Base-by-base conservation (phyloP, 2,329 filamentous ascomycete species). In the Beauveria medogensis region DNA sequence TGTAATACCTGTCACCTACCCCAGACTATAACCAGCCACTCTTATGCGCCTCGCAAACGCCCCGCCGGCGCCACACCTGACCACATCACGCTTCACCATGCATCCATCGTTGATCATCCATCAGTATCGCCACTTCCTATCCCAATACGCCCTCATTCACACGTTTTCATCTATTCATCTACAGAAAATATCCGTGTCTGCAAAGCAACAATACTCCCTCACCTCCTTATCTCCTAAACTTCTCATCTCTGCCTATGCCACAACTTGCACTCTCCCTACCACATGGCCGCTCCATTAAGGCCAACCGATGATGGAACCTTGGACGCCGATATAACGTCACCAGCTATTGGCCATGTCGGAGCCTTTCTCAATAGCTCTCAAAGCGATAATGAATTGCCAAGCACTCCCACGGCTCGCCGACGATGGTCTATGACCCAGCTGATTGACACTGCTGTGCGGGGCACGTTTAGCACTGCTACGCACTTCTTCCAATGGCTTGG, bases 401-500 rank as follows among this genome's bases (percentile, higher is more conserved):
- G 43, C 12, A 22, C 22, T 18, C 18, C 12, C 12, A 14, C 34
- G 8, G 10, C 51, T 9, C 41, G 9, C 10, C 52, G 50, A 5
- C 30, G 51, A 34, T 60, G 58, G 58, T 60, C 51, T 6, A 20
- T 60, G 52, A 53, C 48, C n/a, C 58, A 34, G 51, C 51, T 55
- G 43, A 7, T 60, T 16, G 58, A 55, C 20, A 24, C 30, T 4
- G 5, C 51, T 9, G 58, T 60, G 5, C 58, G 50, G 43, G 30
- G 43, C 41, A 55, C 57, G 28, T 59, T 54, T 34, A 20, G 26
- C 18, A 65, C 69, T 8, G 70, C 72, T 63, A 65, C 68, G 20
- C 72, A 70, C 51, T 69, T 80, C 55, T 79, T 80, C 71, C 68
- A 71, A 52, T 92, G 90, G 77, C 69, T 85, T 16, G 78, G 80